Percentiles rank a stretch among this genome's conserved stretches.
Conservation (phyloP, 208 protist genomes). For the Trypanosoma melophagium region DNA sequence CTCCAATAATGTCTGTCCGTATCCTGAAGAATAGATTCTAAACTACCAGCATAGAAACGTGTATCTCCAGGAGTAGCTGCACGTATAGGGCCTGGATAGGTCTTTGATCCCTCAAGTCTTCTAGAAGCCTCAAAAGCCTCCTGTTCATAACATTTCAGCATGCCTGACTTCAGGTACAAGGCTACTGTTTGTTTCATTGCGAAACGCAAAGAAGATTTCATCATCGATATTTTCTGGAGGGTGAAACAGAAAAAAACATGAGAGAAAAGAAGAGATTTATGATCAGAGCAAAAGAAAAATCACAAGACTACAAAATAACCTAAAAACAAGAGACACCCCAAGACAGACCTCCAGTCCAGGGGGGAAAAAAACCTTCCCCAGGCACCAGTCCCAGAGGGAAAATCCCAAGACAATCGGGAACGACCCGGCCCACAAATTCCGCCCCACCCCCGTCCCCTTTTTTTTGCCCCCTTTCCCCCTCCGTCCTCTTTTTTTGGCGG, state of each 20-base stretch:
- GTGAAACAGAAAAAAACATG: background rate
- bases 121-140: conserved; percentile 74
- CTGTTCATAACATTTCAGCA: conserved; percentile 68
- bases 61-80: conserved; percentile 85
- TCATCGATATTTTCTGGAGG: background rate
- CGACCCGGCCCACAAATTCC: too few species aligned
- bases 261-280: background rate
- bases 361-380: too few species aligned
- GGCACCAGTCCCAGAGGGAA: too few species aligned
- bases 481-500: too few species aligned
- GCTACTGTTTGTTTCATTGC: conserved; percentile 1
- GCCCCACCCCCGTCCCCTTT: too few species aligned
- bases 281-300: conserved; percentile 23
- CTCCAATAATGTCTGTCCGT: conserved; percentile 88
- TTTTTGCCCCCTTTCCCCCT: too few species aligned
- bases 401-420: too few species aligned
- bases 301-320: background rate
- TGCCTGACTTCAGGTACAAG: conserved; percentile 33
- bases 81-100: conserved; percentile 78
- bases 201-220: conserved; percentile 3
- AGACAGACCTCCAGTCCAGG: too few species aligned
- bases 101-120: conserved; percentile 55
- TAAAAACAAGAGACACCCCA: too few species aligned
- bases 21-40: conserved; percentile 75
- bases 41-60: conserved; percentile 69